Conservation (phyloP, 768 basidiomycete species). For the Lentinula guzmanii region DNA sequence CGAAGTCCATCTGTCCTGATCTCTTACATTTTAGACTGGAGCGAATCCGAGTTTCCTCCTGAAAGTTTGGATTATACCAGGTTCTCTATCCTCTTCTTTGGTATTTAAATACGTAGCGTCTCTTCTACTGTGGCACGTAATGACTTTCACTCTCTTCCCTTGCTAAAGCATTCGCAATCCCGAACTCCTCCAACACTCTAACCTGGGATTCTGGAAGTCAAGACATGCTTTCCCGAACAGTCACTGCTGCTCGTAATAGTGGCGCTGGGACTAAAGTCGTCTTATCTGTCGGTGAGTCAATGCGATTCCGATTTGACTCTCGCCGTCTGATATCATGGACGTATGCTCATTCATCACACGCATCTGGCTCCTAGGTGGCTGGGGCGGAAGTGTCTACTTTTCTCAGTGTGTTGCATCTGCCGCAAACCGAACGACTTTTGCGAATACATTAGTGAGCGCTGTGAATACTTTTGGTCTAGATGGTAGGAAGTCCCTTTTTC, state of each 20-base stretch:
- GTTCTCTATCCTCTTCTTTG: constrained; percentile 65
- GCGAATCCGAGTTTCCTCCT: constrained; percentile 39
- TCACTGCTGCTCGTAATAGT: constrained; percentile 47
- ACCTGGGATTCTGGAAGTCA: constrained; percentile 46
- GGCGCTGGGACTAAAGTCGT: constrained; percentile 59
- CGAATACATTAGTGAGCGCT: constrained; percentile 44
- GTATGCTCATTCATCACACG: not conserved
- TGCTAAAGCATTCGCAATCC: constrained; percentile 58
- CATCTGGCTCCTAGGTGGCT: constrained; percentile 46
- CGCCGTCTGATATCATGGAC: not conserved
- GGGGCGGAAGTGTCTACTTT: constrained; percentile 66
- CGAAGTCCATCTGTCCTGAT: constrained; percentile 36
- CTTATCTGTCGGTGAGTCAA: constrained; percentile 54
- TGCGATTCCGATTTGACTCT: constrained; percentile 8
- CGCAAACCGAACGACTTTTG: constrained; percentile 49
- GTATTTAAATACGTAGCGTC: constrained; percentile 22
- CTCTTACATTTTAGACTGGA: constrained; percentile 36
- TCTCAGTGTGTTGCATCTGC: constrained; percentile 51
- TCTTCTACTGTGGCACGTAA: not conserved
- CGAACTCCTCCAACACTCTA: constrained; percentile 49
- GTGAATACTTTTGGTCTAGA: constrained; percentile 59
- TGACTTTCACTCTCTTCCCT: not conserved
- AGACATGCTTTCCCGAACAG: constrained; percentile 49
- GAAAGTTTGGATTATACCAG: constrained; percentile 55
- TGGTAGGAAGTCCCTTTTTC: constrained; percentile 38